Percentiles rank a stretch among this genome's conserved stretches.
These are phyloP conservation scores for Leccinum truebloodii DNA, from an alignment of 768 basidiomycete genomes.

Conservation along the genomic window DNA sequence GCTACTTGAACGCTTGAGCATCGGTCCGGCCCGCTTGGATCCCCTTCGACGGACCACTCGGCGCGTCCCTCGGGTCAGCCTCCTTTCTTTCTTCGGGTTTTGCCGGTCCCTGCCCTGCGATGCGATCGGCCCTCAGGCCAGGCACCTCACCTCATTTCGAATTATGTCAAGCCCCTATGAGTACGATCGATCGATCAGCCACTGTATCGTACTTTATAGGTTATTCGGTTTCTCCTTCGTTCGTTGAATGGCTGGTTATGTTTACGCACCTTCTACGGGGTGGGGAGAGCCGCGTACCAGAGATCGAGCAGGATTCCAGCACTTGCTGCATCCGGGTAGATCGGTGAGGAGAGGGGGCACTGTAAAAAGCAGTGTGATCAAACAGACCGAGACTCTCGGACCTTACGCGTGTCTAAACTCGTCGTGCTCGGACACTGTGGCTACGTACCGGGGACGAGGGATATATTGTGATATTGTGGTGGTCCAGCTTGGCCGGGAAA, in stretches of 20 bases:
- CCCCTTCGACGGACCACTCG: too few relatives aligned
- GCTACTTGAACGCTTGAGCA: too few relatives aligned
- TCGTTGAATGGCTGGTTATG: neutral
- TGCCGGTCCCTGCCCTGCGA: neutral
- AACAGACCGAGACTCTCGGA: conserved; percentile 22
- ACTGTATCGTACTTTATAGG: too few relatives aligned
- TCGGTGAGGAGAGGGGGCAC: neutral
- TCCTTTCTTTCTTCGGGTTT: neutral
- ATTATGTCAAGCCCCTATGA: too few relatives aligned
- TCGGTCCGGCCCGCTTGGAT: neutral
- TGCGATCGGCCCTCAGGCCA: neutral
- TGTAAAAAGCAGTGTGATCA: neutral
- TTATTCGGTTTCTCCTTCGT: neutral
- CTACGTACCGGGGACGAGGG: neutral
- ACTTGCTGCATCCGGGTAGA: neutral
- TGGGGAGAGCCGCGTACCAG: neutral
- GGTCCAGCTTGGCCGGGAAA: neutral
- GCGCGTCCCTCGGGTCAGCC: too few relatives aligned
- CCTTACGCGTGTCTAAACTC: conserved; percentile 44
- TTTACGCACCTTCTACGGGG: neutral
- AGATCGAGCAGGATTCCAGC: neutral
- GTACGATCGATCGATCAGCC: too few relatives aligned
- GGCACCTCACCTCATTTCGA: neutral
- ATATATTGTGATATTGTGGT: conserved; percentile 13
- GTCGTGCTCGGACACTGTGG: conserved; percentile 28